Evolutionary conservation across 1,284 basidiomycete species (phyloP).

Genomic region (Tilletia horrida): DNA sequence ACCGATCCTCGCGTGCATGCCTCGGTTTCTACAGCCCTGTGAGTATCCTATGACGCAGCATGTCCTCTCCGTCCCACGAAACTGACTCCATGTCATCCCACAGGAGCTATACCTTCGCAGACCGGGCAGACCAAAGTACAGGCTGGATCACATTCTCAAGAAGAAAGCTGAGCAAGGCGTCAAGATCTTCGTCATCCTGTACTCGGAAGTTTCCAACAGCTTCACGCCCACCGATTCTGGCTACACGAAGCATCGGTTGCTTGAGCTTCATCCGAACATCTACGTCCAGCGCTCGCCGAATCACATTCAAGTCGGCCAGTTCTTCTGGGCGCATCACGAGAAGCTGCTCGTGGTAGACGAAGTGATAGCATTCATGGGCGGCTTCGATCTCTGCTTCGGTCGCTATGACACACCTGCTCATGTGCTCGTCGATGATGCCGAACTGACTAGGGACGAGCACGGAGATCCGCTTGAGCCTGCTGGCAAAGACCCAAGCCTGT

Average conservation of each 20-base stretch:
- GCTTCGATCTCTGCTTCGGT: conserved; percentile 74
- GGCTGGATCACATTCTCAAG: conserved; percentile 81
- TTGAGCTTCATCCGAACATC: conserved; percentile 80
- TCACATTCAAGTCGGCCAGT: conserved; percentile 94
- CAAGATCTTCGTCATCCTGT: conserved; percentile 83
- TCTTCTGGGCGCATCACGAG: conserved; percentile 94
- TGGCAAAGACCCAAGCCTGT: conserved; percentile 30
- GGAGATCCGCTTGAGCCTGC: conserved; percentile 24
- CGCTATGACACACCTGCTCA: conserved; percentile 84
- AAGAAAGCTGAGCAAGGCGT: conserved; percentile 93
- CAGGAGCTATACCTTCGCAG: conserved; percentile 75
- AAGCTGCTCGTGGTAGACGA: conserved; percentile 97
- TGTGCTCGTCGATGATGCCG: conserved; percentile 72
- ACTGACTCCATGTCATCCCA: background rate
- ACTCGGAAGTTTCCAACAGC: conserved; percentile 87
- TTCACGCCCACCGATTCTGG: conserved; percentile 68
- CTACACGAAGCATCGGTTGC: conserved; percentile 87
- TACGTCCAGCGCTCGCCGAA: conserved; percentile 95
- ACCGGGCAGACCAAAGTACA: conserved; percentile 78
- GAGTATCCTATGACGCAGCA: background rate
- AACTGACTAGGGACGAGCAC: conserved; percentile 32
- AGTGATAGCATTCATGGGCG: conserved; percentile 96
- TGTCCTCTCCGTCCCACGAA: no score
- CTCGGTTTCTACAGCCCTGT: no score
- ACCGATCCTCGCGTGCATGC: no score